These are phyloP conservation scores for Dendrobium chrysotoxum DNA, from an alignment of 106 monocot genomes.

Conservation along the genomic window DNA sequence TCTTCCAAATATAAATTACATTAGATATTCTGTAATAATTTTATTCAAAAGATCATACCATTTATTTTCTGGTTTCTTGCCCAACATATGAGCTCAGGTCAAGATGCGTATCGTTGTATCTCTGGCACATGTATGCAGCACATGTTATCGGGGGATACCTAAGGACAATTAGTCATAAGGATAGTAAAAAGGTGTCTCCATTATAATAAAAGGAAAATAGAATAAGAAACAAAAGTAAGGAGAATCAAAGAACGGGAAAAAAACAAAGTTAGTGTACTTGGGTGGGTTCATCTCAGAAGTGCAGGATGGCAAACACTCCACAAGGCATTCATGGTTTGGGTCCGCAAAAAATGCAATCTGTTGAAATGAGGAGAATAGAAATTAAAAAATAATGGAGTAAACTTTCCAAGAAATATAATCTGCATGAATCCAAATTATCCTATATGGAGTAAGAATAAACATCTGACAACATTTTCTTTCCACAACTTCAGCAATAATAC, in stretches of 20 bases:
- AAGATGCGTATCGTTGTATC: constrained; percentile 74
- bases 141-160: constrained; percentile 87
- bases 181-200: background rate
- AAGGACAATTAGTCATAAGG: background rate
- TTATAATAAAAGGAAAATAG: background rate
- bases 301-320: constrained; percentile 88
- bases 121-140: constrained; percentile 47
- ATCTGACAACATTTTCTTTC: too few species aligned
- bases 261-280: constrained; percentile 34
- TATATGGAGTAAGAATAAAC: too few species aligned
- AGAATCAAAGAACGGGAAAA: too few species aligned
- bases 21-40: too few species aligned
- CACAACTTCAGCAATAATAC: too few species aligned
- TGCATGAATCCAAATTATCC: too few species aligned
- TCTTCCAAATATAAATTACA: too few species aligned
- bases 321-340: constrained; percentile 85
- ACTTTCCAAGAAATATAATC: too few species aligned
- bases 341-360: constrained; percentile 96
- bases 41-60: too few species aligned
- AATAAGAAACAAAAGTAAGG: background rate
- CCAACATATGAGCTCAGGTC: constrained; percentile 35
- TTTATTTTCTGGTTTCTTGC: background rate
- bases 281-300: constrained; percentile 77
- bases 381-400: background rate
- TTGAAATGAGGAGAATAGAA: constrained; percentile 1